Evolutionary conservation across 2,329 filamentous ascomycete genomes (phyloP).

Genomic region (Dactylellina haptotyla): DNA sequence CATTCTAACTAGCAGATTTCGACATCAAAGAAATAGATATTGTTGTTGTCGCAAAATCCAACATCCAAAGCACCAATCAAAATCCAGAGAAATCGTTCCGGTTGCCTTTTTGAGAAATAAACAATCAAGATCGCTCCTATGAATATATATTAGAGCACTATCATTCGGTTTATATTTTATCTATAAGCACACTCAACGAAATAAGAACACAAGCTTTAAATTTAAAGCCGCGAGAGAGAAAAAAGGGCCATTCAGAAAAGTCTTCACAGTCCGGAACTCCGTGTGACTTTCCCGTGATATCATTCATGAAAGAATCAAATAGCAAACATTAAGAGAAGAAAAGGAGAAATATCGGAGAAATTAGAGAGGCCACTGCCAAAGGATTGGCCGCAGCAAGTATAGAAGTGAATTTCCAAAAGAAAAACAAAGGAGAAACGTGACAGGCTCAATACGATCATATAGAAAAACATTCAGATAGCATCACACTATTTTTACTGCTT

Average conservation of each 20-base stretch:
- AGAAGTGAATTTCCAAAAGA: neutral
- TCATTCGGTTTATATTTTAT: too few relatives aligned
- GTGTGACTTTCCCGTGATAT: conserved; percentile 55
- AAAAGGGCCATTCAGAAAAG: conserved; percentile 31
- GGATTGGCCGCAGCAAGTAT: neutral
- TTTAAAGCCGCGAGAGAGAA: too few relatives aligned
- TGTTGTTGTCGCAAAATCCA: conserved; percentile 1
- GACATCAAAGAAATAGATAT: too few relatives aligned
- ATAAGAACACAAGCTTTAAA: neutral
- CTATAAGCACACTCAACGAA: neutral
- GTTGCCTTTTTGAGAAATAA: conserved; percentile 7
- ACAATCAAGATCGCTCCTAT: too few relatives aligned
- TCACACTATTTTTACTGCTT: conserved; percentile 59
- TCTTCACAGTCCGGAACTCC: conserved; percentile 53
- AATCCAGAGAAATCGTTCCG: neutral
- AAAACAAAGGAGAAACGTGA: neutral
- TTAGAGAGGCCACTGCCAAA: neutral
- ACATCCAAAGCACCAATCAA: conserved; percentile 4
- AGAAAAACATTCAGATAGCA: neutral
- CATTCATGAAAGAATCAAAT: conserved; percentile 39
- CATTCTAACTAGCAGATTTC: neutral
- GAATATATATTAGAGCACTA: too few relatives aligned
- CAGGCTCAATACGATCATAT: neutral
- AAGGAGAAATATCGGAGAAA: neutral
- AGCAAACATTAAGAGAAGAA: conserved; percentile 14